phyloP scores from a whole-genome alignment of 2,329 filamentous ascomycete species.

The Aspergillus costaricaensis region DNA sequence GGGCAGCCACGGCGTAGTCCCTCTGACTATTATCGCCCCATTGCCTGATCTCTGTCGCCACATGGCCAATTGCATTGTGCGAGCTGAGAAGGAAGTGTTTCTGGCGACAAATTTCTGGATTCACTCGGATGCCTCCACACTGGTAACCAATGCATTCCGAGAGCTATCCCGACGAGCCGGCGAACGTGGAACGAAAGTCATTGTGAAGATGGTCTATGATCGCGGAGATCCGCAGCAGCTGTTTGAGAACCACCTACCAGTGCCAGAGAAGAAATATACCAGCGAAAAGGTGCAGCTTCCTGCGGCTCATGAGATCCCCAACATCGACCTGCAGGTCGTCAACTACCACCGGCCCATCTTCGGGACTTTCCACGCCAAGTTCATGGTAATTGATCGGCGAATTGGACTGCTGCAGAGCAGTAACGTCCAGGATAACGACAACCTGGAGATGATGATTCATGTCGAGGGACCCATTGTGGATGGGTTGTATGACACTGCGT shows the following conservation, averaged over 20 bases:
- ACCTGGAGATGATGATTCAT: constrained; percentile 78
- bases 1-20: constrained; percentile 64
- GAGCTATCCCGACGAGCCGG: constrained; percentile 69
- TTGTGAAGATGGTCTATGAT: constrained; percentile 77
- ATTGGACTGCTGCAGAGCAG: constrained; percentile 74
- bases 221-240: constrained; percentile 65
- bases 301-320: constrained; percentile 64
- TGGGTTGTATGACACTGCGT: constrained; percentile 70
- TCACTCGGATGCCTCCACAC: constrained; percentile 65
- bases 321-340: constrained; percentile 70
- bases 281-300: constrained; percentile 63
- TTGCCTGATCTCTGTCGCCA: constrained; percentile 72
- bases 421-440: constrained; percentile 75
- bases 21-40: constrained; percentile 68
- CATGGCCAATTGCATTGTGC: constrained; percentile 73
- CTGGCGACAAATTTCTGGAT: constrained; percentile 78
- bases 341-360: constrained; percentile 71
- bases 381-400: constrained; percentile 72
- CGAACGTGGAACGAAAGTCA: constrained; percentile 56
- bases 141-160: constrained; percentile 67
- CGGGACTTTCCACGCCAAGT: constrained; percentile 77
- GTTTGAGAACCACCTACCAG: constrained; percentile 64
- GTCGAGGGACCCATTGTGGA: constrained; percentile 76
- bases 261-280: constrained; percentile 61
- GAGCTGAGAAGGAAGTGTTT: constrained; percentile 71